Evolutionary conservation across 2,329 filamentous ascomycete genomes (phyloP), one percentile per base, ranked within the genome.

Genomic region (Botrytis pseudocinerea): DNA sequence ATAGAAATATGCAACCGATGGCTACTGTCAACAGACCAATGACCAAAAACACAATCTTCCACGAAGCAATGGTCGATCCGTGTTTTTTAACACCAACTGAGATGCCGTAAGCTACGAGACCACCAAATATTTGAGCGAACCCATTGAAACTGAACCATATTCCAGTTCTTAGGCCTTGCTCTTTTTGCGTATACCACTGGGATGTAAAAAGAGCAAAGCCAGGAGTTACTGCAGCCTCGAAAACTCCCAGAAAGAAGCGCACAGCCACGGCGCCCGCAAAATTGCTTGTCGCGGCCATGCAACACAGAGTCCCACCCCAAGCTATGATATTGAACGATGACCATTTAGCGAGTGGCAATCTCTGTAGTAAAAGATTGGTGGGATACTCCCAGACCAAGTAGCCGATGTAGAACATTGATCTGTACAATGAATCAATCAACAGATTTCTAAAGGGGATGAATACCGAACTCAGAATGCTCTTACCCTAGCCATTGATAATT

Each of bases 81-180:
- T 87, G 80, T 54, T 84, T 85, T 42, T 83, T 82, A 6, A 85
- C 85, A 14, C 83, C 82, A 22, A 85, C 83, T 0, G 88, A 88
- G 60, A 92, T 90, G 2, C 89, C 89, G 76, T 91, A 92, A 1
- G 89, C 88, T 0, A 91, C 82, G 1, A 89, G 76, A 2, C 89
- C 90, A 12, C 90, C 90, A 51, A 91, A 84, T 25, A 92, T 89
- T 79, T 90, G 89, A 0, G 87, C 89, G 70, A 86, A 86, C 2
- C 89, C 89, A 75, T 91, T 91, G 83, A 91, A 92, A 68, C 84
- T 86, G 82, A 92, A 92, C 91, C 91, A 93, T 72, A 92, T 87
- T 6, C 86, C 87, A 1, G 87, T 88, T 14, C 91, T 83, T 0
- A 85, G 83, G 2, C 88, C 89, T 82, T 93, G 91, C 79, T 93